Percentiles rank a stretch among this genome's conserved stretches.
Conservation (phyloP, 805 yeast species). For the Wickerhamiella dianesei region DNA sequence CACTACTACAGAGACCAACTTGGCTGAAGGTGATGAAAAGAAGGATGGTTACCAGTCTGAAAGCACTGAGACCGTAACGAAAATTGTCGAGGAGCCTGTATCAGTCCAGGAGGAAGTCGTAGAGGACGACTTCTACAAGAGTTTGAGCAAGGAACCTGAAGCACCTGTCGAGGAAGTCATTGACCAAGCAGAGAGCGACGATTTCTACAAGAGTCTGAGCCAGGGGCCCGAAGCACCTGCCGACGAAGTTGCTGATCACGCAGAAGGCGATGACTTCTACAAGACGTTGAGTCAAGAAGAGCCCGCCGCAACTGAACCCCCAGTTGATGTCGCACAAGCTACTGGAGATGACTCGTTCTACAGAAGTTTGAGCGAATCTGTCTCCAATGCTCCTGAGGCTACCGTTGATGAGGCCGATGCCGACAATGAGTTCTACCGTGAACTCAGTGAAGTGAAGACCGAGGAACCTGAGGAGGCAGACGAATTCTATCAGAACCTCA, state of each 20-base stretch:
- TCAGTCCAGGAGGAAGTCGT: neutral
- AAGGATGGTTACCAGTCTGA: too few species aligned
- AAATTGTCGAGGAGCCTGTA: neutral
- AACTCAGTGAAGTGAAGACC: neutral
- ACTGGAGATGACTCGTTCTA: slow-evolving; percentile 8
- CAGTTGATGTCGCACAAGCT: neutral
- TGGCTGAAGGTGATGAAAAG: too few species aligned
- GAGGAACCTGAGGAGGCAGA: neutral
- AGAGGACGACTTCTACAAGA: slow-evolving; percentile 4
- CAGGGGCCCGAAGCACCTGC: too few species aligned
- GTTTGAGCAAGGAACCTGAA: neutral
- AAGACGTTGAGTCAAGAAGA: neutral
- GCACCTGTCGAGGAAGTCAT: neutral
- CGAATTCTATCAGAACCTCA: slow-evolving; percentile 2
- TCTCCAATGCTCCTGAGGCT: neutral
- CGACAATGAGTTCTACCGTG: neutral
- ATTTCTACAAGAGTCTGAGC: slow-evolving; percentile 2
- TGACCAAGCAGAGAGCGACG: too few species aligned
- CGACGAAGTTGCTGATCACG: neutral
- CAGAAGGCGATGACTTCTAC: neutral
- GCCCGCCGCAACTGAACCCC: neutral
- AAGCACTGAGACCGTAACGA: neutral
- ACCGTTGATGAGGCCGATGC: neutral
- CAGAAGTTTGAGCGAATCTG: neutral
- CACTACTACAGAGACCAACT: too few species aligned